A percentile compares a stretch with the other conserved stretches of the same genome.
Conservation (phyloP, 805 yeast species). For the Martiniozyma abietophila region DNA sequence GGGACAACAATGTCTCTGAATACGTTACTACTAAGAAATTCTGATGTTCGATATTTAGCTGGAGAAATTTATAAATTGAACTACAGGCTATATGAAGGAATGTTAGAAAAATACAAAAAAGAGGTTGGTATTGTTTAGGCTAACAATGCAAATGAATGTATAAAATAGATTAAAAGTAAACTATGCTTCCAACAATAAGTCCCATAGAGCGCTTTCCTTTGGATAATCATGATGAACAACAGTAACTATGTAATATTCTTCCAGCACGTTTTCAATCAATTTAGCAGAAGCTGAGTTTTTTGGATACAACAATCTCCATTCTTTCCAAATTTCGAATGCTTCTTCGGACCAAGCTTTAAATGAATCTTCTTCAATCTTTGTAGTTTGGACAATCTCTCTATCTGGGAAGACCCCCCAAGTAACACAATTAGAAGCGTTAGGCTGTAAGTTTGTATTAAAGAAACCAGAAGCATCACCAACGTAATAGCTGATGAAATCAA, state of each 20-base stretch:
- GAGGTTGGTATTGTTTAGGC: slow-evolving; percentile 19
- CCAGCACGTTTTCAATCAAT: slow-evolving; percentile 51
- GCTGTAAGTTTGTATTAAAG: slow-evolving; percentile 52
- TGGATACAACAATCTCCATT: slow-evolving; percentile 82
- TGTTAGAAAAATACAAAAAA: slow-evolving; percentile 30
- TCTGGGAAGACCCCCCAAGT: slow-evolving; percentile 98
- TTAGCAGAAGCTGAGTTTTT: slow-evolving; percentile 44
- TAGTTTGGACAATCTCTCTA: slow-evolving; percentile 83
- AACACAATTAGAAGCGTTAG: slow-evolving; percentile 62
- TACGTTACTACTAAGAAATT: slow-evolving; percentile 26
- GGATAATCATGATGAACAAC: slow-evolving; percentile 79
- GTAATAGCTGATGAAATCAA: slow-evolving; percentile 57
- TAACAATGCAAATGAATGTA: slow-evolving; percentile 1
- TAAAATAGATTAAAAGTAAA: slow-evolving; percentile 1
- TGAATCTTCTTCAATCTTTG: slow-evolving; percentile 85
- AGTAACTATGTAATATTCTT: slow-evolving; percentile 68
- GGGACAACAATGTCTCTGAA: slow-evolving; percentile 43
- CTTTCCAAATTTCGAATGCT: slow-evolving; percentile 82
- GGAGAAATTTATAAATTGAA: slow-evolving; percentile 24
- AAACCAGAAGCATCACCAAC: slow-evolving; percentile 53
- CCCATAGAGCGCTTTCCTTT: slow-evolving; percentile 72
- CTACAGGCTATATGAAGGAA: slow-evolving; percentile 21
- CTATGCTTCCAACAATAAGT: slow-evolving; percentile 32
- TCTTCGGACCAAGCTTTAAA: slow-evolving; percentile 96
- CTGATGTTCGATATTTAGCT: slow-evolving; percentile 19